A percentile compares a stretch with the other conserved stretches of the same genome.
Conservation (phyloP, 176 grass and related monocot genomes). For the Oryza meridionalis region DNA sequence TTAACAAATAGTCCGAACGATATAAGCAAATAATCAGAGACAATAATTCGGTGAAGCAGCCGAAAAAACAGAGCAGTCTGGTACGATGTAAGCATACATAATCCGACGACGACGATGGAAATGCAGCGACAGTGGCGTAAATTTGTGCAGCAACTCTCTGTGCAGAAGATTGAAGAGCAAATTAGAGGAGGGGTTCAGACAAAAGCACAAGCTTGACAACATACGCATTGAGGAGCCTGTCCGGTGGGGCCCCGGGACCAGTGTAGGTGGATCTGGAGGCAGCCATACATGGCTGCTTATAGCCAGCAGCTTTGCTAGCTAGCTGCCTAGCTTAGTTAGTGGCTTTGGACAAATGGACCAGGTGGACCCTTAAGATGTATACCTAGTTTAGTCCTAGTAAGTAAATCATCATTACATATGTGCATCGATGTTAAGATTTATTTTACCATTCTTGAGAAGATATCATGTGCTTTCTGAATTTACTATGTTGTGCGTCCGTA, state of each 20-base stretch:
- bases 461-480: no score
- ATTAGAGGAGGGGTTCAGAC: conserved; percentile 1
- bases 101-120: not conserved
- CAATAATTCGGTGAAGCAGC: no score
- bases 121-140: not conserved
- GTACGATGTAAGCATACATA: no score
- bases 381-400: no score
- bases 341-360: conserved; percentile 18
- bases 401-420: not conserved
- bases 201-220: conserved; percentile 37
- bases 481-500: no score
- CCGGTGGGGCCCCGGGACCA: conserved; percentile 45
- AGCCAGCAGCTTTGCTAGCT: not conserved
- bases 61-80: no score
- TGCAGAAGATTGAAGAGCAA: not conserved
- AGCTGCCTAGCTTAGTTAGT: not conserved
- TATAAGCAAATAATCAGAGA: no score
- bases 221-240: conserved; percentile 42
- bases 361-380: no score
- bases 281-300: conserved; percentile 8
- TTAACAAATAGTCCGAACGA: no score
- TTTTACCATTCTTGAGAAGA: no score
- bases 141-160: not conserved
- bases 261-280: conserved; percentile 61
- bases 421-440: no score